Conservation (phyloP, 1,284 basidiomycete genomes). For the Xerocomus alliaceus region DNA sequence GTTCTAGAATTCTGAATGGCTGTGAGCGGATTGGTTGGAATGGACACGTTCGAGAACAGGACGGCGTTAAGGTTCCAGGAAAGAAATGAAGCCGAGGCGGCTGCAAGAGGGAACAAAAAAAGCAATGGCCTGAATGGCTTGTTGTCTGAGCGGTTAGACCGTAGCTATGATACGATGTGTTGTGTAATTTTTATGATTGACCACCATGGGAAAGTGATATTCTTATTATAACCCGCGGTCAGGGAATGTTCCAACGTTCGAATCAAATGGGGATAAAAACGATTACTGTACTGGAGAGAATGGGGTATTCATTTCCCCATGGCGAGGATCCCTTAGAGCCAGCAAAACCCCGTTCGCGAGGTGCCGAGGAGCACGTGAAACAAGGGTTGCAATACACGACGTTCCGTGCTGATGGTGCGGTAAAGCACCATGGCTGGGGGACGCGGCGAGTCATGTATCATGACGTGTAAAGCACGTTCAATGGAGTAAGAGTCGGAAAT, state of each 20-base stretch:
- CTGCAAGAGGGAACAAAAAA: constrained; percentile 4
- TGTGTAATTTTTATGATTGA: constrained; percentile 11
- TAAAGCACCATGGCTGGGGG: no score
- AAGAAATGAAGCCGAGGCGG: constrained; percentile 11
- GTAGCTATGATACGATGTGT: constrained; percentile 34
- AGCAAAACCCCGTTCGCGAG: constrained; percentile 29
- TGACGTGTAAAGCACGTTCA: constrained; percentile 31
- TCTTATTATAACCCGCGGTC: constrained; percentile 19
- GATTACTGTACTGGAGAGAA: constrained; percentile 18
- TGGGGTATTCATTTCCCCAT: constrained; percentile 25
- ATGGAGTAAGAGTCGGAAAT: constrained; percentile 31
- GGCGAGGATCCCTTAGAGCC: constrained; percentile 4
- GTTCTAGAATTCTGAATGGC: constrained; percentile 14
- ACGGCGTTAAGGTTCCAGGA: constrained; percentile 14
- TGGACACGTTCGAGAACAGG: constrained; percentile 13
- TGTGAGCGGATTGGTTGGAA: constrained; percentile 3
- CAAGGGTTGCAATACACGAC: constrained; percentile 8
- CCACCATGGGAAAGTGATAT: constrained; percentile 37
- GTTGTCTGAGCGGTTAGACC: constrained; percentile 9
- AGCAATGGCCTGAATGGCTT: constrained; percentile 3
- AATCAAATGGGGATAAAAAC: constrained; percentile 29
- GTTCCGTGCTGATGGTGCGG: constrained; percentile 4
- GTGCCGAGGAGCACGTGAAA: constrained; percentile 41
- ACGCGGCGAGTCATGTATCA: constrained; percentile 9
- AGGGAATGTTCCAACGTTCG: constrained; percentile 19